phyloP scores from a whole-genome alignment of 1,139 yeast genomes.

The Geotrichum europaeum region DNA sequence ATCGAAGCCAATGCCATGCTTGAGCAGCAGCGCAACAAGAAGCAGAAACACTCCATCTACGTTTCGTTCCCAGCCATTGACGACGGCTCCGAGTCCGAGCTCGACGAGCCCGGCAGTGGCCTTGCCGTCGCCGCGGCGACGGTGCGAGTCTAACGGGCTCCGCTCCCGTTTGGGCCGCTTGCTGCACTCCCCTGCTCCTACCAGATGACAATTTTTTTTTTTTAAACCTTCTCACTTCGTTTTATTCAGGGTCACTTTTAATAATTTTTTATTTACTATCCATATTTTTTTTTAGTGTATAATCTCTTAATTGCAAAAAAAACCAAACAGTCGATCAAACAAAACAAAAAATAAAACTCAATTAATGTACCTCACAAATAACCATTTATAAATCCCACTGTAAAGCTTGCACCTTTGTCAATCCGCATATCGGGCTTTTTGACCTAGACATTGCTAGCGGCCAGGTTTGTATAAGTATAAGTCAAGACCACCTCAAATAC shows the following conservation, averaged over 20 bases:
- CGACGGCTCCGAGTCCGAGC: constrained; percentile 17
- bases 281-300: neutral
- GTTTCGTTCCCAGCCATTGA: constrained; percentile 22
- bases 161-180: neutral
- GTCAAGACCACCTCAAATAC: constrained; percentile 11
- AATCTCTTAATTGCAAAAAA: no score
- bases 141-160: neutral
- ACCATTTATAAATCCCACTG: no score
- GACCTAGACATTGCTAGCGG: neutral
- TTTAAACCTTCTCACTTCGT: neutral
- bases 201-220: neutral
- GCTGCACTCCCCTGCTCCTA: neutral
- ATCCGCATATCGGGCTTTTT: no score
- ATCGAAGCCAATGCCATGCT: neutral
- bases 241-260: neutral
- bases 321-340: no score
- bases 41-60: constrained; percentile 6
- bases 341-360: neutral
- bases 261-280: neutral
- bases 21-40: constrained; percentile 5
- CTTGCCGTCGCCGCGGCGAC: neutral
- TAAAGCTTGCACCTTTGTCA: no score
- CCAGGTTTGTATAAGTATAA: constrained; percentile 6
- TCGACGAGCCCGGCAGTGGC: neutral
- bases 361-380: neutral